Evolutionary conservation across 1,284 basidiomycete genomes (phyloP).

Genomic region (Sanghuangporus baumii): DNA sequence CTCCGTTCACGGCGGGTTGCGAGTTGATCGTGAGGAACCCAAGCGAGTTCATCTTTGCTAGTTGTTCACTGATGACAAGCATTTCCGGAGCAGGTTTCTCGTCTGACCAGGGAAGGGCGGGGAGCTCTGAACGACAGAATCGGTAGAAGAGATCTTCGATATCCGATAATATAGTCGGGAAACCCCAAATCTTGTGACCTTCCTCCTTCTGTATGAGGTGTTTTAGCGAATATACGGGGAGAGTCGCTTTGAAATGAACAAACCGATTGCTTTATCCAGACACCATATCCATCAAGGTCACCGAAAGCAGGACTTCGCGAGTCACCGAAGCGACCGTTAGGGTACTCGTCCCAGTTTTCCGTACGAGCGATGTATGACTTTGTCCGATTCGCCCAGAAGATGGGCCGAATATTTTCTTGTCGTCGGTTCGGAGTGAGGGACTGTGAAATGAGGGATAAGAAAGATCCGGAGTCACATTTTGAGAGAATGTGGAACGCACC

Average conservation of each 20-base stretch:
- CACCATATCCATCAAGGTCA: constrained; percentile 93
- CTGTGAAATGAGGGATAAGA: constrained; percentile 32
- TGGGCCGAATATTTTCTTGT: constrained; percentile 86
- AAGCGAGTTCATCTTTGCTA: constrained; percentile 81
- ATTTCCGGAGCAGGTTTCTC: constrained; percentile 84
- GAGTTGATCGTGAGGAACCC: constrained; percentile 98
- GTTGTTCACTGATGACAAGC: constrained; percentile 70
- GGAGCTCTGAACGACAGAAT: constrained; percentile 70
- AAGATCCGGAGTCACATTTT: constrained; percentile 5
- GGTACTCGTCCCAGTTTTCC: constrained; percentile 98
- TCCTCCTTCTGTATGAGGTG: constrained; percentile 60
- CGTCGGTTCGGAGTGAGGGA: constrained; percentile 86
- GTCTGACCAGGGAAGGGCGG: constrained; percentile 95
- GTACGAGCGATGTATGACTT: constrained; percentile 90
- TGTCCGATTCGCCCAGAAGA: constrained; percentile 93
- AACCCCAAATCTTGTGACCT: constrained; percentile 84
- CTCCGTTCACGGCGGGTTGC: constrained; percentile 96
- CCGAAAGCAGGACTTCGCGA: constrained; percentile 96
- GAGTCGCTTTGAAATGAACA: constrained; percentile 25
- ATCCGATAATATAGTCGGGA: constrained; percentile 65
- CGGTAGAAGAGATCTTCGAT: constrained; percentile 72
- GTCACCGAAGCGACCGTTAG: constrained; percentile 97
- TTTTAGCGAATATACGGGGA: background rate
- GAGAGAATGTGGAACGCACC: constrained; percentile 33
- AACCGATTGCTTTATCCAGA: constrained; percentile 79